Percentiles rank a stretch among this genome's conserved stretches.
phyloP scores from a whole-genome alignment of 2,329 filamentous ascomycete species.

The Fusarium abutilonis region DNA sequence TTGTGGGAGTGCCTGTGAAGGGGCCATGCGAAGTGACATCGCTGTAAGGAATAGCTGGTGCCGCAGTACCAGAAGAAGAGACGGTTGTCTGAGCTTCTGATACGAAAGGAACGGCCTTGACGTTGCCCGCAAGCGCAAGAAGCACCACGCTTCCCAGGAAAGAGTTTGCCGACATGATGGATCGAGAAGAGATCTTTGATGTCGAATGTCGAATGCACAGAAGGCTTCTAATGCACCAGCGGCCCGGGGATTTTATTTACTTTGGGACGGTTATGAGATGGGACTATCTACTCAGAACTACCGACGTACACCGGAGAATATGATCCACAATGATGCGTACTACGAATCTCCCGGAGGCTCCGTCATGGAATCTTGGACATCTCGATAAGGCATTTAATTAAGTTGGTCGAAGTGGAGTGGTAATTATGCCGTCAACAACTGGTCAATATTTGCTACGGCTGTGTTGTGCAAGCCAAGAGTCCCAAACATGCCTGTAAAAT shows the following conservation, averaged over 20 bases:
- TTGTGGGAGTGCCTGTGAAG: constrained; percentile 71
- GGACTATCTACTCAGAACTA: neutral
- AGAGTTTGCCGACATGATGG: constrained; percentile 15
- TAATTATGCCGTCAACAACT: constrained; percentile 21
- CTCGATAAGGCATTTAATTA: neutral
- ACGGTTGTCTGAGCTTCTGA: constrained; percentile 51
- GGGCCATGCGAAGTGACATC: constrained; percentile 75
- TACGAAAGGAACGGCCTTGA: constrained; percentile 48
- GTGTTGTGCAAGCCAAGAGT: neutral
- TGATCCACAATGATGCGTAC: constrained; percentile 30
- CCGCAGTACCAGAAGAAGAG: constrained; percentile 45
- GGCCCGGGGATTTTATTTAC: constrained; percentile 4
- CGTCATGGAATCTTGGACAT: constrained; percentile 5
- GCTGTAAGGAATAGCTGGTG: constrained; percentile 53
- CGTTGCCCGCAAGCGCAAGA: constrained; percentile 25
- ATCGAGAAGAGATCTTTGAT: neutral
- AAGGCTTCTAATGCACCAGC: neutral
- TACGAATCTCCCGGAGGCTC: neutral
- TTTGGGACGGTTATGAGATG: neutral
- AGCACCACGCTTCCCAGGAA: constrained; percentile 13
- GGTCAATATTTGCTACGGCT: neutral
- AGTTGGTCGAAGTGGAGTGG: neutral
- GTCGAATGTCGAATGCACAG: neutral
- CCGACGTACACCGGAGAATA: neutral
- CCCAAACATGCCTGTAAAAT: neutral